Conservation (phyloP, 2,329 filamentous ascomycete species). For the Stachybotrys chlorohalonatus region DNA sequence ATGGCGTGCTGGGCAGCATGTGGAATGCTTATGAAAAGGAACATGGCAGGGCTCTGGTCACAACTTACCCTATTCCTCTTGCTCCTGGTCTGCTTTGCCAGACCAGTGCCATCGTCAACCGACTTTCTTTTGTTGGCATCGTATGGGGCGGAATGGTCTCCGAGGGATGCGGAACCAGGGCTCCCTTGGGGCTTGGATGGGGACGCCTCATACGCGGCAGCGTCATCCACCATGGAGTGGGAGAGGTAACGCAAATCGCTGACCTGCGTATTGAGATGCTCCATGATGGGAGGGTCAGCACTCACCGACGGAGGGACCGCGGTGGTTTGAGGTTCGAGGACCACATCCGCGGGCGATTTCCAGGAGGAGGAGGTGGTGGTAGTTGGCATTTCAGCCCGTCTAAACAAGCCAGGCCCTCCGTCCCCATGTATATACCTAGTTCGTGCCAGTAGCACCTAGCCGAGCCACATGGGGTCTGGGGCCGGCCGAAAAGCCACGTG, state of each 20-base stretch:
- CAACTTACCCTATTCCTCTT: constrained; percentile 49
- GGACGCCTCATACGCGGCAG: constrained; percentile 23
- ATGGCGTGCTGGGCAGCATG: background rate
- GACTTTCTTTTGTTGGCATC: constrained; percentile 27
- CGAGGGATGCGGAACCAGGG: constrained; percentile 30
- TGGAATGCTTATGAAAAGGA: background rate
- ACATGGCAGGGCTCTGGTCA: background rate
- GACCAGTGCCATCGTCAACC: constrained; percentile 27
- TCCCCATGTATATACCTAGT: background rate
- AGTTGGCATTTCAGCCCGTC: background rate
- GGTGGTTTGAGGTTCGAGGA: background rate
- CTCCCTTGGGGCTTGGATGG: constrained; percentile 21
- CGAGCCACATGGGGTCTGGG: too few relatives aligned
- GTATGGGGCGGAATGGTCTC: constrained; percentile 39
- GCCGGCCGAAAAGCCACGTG: too few relatives aligned
- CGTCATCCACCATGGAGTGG: constrained; percentile 19
- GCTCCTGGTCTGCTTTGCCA: constrained; percentile 44
- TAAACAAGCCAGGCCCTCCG: background rate
- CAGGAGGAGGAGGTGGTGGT: background rate
- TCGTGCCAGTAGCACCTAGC: too few relatives aligned
- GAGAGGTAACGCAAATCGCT: constrained; percentile 44
- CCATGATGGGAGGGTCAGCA: constrained; percentile 25
- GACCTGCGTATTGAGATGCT: constrained; percentile 45
- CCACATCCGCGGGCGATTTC: background rate
- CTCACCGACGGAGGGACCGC: background rate